Evolutionary conservation across 441 rosid genomes (phyloP), one percentile per base, ranked within the genome.

Genomic region (Eutrema salsugineum): DNA sequence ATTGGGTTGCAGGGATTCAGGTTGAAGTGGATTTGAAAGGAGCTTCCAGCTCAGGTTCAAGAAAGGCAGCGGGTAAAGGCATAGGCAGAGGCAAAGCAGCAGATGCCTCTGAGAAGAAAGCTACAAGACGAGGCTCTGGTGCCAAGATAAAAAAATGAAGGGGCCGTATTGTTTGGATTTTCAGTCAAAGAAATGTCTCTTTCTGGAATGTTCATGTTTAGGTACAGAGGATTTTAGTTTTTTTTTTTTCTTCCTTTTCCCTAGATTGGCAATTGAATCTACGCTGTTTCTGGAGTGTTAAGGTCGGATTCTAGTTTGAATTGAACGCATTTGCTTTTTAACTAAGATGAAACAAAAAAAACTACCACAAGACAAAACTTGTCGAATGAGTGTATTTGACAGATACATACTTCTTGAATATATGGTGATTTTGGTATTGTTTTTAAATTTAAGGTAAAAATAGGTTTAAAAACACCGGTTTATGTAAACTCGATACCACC

Each of bases 1-100:
- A 59, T 48, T 0, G 42, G 58, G 47, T 22, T 69, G 44, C 44
- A 89, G 96, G 95, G 73, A 85, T 91, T 56, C 71, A 90, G 83
- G 99, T 94, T 14, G 88, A 91, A 81, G 68, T 94, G 76, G 97
- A 88, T 64, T 73, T 90, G 73, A 94, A 90, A 79, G 86, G 81
- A 32, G 35, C 79, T 10, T 84, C 74, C 22, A 76, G 79, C 71
- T 70, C 76, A 9, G 67, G 79, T 6, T 30, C 79, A 46, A 70
- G 64, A 35, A 76, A 76, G 44, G 49, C 72, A 33, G 51, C 68
- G 43, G 76, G 79, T 50, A 63, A 2, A 70, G 79, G 79, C 39
- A 48, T 71, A 22, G 79, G 79, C 30, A 54, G 63, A 76, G 79
- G 68, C 63, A 70, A 57, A 70, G 76, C 72, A 70, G 43, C 76